Base-by-base conservation (phyloP, 179 eudicot species). In the Corrigiola litoralis region DNA sequence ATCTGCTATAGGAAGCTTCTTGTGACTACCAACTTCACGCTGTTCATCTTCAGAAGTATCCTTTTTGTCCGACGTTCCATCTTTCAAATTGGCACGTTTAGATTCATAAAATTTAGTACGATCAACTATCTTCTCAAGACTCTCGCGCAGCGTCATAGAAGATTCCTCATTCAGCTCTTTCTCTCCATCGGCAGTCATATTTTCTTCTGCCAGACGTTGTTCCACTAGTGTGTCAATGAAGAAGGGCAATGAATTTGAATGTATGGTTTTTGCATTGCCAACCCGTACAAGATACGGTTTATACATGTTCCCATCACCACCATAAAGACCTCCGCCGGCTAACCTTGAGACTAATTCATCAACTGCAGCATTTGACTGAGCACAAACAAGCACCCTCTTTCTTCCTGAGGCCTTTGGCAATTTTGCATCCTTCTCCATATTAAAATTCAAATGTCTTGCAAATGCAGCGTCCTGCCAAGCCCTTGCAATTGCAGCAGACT, bases 391-490 rank as follows among this genome's bases (percentile, higher is more conserved):
- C 67, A 95, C 85, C 73, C 99, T 78, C 73, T 89, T 88, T 63
- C 80, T 80, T 5, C 53, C 40, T 56, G 64, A 78, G 61, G 75
- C 49, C 68, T 75, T 83, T 29, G 66, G 37, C 42, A 76, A 61
- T 71, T 56, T 94, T 45, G 47, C 67, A 49, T 72, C 79, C 63
- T 69, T 83, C 66, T 72, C 81, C 56, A 57, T 72, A 56, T 85
- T 84, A 41, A 72, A 74, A 73, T 84, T 77, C 66, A 91, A 44
- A 65, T 95, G 96, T 65, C 75, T 86, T 58, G 99, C 96, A 74
- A 91, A 80, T 54, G 96, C 99, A 70, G 97, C 97, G 81, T 95
- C 99, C 71, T 91, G 99, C 99, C 99, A 95, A 59, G 99, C 92
- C 77, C 97, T 84, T 14, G 97, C 92, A 76, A 88, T 66, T 62